phyloP scores from a whole-genome alignment of 2,329 filamentous ascomycete genomes.

The Trichophyton rubrum region DNA sequence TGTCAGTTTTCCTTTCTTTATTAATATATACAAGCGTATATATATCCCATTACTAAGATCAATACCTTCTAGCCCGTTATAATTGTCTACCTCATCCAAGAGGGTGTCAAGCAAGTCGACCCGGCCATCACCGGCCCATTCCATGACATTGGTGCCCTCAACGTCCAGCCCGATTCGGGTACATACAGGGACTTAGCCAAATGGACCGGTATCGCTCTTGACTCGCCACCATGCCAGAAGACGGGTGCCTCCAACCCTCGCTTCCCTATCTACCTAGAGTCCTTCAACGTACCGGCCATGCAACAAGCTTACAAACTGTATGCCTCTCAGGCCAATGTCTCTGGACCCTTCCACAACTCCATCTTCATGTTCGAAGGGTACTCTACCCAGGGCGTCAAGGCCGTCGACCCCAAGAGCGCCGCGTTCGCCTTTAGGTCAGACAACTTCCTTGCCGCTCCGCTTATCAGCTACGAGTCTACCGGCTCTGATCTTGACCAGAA shows the following conservation, averaged over 20 bases:
- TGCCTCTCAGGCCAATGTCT: slow-evolving; percentile 20
- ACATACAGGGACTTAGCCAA: slow-evolving; percentile 35
- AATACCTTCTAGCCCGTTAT: slow-evolving; percentile 18
- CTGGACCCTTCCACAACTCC: slow-evolving; percentile 26
- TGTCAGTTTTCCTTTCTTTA: slow-evolving; percentile 8
- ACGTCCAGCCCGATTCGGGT: slow-evolving; percentile 25
- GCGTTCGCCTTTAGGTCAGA: slow-evolving; percentile 38
- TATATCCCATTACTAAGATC: neutral
- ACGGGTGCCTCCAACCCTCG: slow-evolving; percentile 29
- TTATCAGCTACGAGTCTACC: slow-evolving; percentile 22
- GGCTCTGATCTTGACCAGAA: slow-evolving; percentile 16
- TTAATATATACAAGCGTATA: neutral
- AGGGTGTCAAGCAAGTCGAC: slow-evolving; percentile 30
- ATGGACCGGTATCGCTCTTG: slow-evolving; percentile 33
- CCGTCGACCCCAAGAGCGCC: slow-evolving; percentile 24
- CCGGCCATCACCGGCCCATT: slow-evolving; percentile 34
- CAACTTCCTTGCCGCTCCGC: slow-evolving; percentile 29
- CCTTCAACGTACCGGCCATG: slow-evolving; percentile 29
- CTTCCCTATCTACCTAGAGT: slow-evolving; percentile 35
- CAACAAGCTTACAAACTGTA: slow-evolving; percentile 29
- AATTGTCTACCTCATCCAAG: slow-evolving; percentile 23
- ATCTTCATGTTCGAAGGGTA: slow-evolving; percentile 48
- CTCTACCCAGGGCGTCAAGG: slow-evolving; percentile 34
- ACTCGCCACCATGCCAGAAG: slow-evolving; percentile 33
- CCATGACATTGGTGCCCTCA: slow-evolving; percentile 27